Evolutionary conservation across 257 asterid genomes (phyloP).

Genomic region (Solanum peruvianum): DNA sequence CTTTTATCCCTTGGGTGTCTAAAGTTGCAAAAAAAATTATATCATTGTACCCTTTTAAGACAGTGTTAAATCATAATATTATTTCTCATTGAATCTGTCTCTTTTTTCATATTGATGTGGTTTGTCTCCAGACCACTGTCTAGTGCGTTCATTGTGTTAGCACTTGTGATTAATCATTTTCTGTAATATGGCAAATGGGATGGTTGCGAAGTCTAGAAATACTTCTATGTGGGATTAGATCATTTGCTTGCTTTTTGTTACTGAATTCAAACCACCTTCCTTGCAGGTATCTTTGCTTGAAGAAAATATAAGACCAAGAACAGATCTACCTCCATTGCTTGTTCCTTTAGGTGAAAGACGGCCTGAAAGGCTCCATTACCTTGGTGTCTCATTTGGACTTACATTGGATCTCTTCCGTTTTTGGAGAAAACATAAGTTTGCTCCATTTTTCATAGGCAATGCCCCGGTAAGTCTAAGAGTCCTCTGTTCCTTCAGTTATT

Average conservation of each 20-base stretch:
- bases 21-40: background rate
- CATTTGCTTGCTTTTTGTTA: background rate
- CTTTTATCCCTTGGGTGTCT: background rate
- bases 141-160: background rate
- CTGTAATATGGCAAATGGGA: background rate
- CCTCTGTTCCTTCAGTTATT: background rate
- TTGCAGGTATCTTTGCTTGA: constrained; percentile 74
- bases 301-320: constrained; percentile 71
- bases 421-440: constrained; percentile 88
- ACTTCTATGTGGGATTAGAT: background rate
- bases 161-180: background rate
- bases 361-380: constrained; percentile 86
- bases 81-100: background rate
- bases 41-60: background rate
- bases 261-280: background rate
- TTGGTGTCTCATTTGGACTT: constrained; percentile 94
- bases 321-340: constrained; percentile 81
- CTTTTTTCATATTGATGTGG: background rate
- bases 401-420: constrained; percentile 82
- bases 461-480: constrained; percentile 42
- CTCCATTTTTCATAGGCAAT: constrained; percentile 74
- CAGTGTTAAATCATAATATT: background rate
- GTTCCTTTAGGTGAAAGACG: constrained; percentile 72
- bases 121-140: background rate
- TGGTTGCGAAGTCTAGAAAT: background rate